Conservation (phyloP, 2,329 filamentous ascomycete genomes). For the Zalaria sp. region DNA sequence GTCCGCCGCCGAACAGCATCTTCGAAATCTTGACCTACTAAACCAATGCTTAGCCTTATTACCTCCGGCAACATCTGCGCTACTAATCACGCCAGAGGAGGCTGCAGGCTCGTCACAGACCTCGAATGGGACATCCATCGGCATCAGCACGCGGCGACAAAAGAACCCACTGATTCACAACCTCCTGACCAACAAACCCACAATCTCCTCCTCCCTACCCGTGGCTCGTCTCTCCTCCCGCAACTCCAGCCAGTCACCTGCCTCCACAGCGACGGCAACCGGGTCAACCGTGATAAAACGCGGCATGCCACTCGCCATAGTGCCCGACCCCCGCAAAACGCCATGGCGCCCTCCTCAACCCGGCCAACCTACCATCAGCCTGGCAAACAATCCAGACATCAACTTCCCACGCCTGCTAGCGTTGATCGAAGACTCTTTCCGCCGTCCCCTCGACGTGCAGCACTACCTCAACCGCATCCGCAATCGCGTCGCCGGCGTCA, state of each 20-base stretch:
- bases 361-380: conserved; percentile 45
- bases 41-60: conserved; percentile 59
- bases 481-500: conserved; percentile 72
- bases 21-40: conserved; percentile 61
- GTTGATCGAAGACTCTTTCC: conserved; percentile 89
- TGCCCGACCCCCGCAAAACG: conserved; percentile 52
- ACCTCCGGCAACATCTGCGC: conserved; percentile 69
- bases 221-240: conserved; percentile 43
- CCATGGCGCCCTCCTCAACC: conserved; percentile 55
- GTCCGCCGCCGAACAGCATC: conserved; percentile 28
- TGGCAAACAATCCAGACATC: conserved; percentile 63
- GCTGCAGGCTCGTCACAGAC: conserved; percentile 48
- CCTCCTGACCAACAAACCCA: conserved; percentile 84
- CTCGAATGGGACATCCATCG: conserved; percentile 11
- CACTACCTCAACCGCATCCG: conserved; percentile 75
- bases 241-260: conserved; percentile 14
- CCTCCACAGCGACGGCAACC: conserved; percentile 11
- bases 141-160: conserved; percentile 43
- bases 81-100: conserved; percentile 77
- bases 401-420: conserved; percentile 71
- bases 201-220: conserved; percentile 82
- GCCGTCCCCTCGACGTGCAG: conserved; percentile 65
- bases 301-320: conserved; percentile 77
- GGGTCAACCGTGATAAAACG: conserved; percentile 60
- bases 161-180: conserved; percentile 90